A percentile compares a stretch with the other conserved stretches of the same genome.
Conservation (phyloP, 148 eudicot species). For the Suaeda aralocaspica region DNA sequence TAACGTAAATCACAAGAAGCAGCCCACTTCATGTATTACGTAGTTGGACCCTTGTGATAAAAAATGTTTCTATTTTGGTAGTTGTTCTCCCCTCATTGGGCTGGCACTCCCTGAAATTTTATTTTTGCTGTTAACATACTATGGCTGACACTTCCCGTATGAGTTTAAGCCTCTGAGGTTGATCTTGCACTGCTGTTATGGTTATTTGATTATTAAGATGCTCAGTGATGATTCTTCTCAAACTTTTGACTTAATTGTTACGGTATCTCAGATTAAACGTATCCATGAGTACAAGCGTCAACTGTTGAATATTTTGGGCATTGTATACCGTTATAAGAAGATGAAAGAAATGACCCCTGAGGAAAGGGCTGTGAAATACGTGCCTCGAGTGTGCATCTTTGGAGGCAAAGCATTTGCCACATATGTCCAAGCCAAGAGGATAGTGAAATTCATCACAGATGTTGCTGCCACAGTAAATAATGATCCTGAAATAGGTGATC, state of each 20-base stretch:
- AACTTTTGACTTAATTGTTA: conserved; percentile 17
- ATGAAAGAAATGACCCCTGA: conserved; percentile 86
- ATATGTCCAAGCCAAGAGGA: conserved; percentile 91
- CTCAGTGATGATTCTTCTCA: background rate
- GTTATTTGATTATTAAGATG: background rate
- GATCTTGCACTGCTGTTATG: background rate
- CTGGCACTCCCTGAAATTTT: no score
- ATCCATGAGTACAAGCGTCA: conserved; percentile 97
- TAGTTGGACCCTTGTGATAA: no score
- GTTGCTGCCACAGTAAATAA: conserved; percentile 82
- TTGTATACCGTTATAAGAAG: conserved; percentile 87
- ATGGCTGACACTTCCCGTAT: background rate
- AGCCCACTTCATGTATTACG: background rate
- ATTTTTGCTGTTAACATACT: background rate
- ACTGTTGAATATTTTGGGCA: conserved; percentile 77
- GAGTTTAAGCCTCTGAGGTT: background rate
- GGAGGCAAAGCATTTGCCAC: conserved; percentile 99
- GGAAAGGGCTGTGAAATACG: conserved; percentile 60
- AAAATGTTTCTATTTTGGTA: no score
- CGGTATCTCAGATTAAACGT: conserved; percentile 71
- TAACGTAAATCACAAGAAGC: background rate
- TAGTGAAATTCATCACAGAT: conserved; percentile 90
- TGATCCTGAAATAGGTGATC: conserved; percentile 90
- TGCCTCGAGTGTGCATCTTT: conserved; percentile 89
- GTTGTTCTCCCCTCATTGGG: no score